These are phyloP conservation scores for Calonectria henricotiae DNA, from an alignment of 2,329 filamentous ascomycete species.

Conservation along the genomic window DNA sequence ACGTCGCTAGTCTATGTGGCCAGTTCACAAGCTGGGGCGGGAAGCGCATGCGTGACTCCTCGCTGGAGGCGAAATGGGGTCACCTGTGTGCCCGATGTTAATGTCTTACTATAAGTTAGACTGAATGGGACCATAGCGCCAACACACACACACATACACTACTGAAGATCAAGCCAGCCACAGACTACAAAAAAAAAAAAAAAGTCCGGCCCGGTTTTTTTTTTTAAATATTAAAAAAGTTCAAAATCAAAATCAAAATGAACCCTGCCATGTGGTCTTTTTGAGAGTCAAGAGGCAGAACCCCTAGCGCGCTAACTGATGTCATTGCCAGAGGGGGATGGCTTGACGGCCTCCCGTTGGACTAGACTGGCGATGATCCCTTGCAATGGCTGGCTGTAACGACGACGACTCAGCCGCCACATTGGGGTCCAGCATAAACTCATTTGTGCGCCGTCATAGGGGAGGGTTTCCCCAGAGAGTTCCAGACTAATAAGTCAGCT, in stretches of 20 bases:
- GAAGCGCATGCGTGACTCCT: conserved; percentile 8
- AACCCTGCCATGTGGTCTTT: conserved; percentile 2
- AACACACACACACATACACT: conserved; percentile 8
- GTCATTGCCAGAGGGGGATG: neutral
- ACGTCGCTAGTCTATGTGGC: conserved; percentile 19
- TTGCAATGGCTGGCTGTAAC: conserved; percentile 10
- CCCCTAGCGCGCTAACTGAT: conserved; percentile 6
- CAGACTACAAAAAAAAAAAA: neutral
- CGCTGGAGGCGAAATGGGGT: neutral
- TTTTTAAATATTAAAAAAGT: conserved; percentile 1
- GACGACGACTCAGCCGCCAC: conserved; percentile 17
- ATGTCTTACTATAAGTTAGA: conserved; percentile 24
- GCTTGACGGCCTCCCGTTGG: conserved; percentile 5
- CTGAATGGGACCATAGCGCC: conserved; percentile 16
- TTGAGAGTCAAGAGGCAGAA: too few relatives aligned
- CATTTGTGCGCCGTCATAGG: conserved; percentile 20
- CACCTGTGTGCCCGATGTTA: neutral
- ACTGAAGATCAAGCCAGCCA: neutral
- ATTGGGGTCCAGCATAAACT: conserved; percentile 13
- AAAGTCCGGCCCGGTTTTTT: neutral
- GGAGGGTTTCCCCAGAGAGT: conserved; percentile 12
- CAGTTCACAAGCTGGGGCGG: conserved; percentile 6
- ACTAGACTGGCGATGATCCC: conserved; percentile 10
- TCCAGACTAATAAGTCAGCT: conserved; percentile 22
- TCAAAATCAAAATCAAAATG: neutral